phyloP scores from a whole-genome alignment of 2,329 filamentous ascomycete species.

The Thielaviopsis musarum region DNA sequence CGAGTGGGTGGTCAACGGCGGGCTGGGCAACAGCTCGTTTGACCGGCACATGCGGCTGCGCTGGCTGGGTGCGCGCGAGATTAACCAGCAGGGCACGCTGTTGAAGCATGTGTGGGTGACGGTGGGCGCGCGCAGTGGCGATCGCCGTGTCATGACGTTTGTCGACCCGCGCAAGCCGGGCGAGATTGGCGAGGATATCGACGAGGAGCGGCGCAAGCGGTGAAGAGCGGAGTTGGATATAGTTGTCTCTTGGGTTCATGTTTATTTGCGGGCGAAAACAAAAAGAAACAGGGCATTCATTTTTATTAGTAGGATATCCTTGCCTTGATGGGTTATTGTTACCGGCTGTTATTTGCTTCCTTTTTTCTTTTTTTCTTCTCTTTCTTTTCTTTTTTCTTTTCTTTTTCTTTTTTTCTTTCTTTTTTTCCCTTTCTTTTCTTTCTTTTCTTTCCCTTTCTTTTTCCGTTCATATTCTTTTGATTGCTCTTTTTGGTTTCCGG shows the following conservation, averaged over 20 bases:
- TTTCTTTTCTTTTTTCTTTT: background rate
- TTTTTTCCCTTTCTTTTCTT: constrained; percentile 1
- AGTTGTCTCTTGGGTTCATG: background rate
- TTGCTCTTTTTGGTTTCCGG: background rate
- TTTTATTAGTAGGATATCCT: background rate
- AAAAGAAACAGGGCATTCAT: background rate
- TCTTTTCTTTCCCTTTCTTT: constrained; percentile 7
- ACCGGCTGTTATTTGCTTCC: background rate
- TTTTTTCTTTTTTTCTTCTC: background rate
- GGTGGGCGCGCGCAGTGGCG: constrained; percentile 45
- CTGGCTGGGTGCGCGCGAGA: constrained; percentile 43
- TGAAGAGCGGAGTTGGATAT: background rate
- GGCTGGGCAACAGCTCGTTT: constrained; percentile 51
- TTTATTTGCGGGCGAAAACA: background rate
- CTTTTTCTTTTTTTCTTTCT: background rate
- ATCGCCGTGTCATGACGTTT: constrained; percentile 35
- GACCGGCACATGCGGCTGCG: constrained; percentile 34
- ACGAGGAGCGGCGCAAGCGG: constrained; percentile 20
- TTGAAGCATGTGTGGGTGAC: constrained; percentile 54
- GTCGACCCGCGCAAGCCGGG: constrained; percentile 38
- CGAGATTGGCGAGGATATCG: constrained; percentile 37
- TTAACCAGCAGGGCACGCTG: constrained; percentile 22
- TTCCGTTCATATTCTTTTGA: background rate
- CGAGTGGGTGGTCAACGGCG: constrained; percentile 55
- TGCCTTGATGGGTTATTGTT: no score